Base-by-base conservation (phyloP, 495 filamentous ascomycete genomes). In the Neurospora intermedia region DNA sequence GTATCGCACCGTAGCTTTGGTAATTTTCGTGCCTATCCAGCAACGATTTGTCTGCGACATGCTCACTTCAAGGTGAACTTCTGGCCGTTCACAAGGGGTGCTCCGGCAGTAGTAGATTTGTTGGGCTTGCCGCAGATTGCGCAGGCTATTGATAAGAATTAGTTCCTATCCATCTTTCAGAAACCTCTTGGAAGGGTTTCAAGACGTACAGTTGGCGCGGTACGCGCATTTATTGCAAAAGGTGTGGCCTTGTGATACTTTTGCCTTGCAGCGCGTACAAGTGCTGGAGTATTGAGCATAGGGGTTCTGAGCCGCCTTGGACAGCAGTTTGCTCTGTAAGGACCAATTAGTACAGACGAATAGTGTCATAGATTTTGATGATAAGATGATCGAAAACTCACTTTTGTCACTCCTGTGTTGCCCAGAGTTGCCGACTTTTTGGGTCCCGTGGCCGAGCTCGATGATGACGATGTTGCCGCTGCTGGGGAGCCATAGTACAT, bases 171-270 rank as follows among this genome's bases (percentile, higher is more conserved):
- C 35, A 42, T 27, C 43, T 40, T 9, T 15, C 48, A 38, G 48
- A 20, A 18, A 41, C 45, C 70, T 20, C 27, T 74, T 69, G 31
- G 6, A 43, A 45, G 6, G 13, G 4, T 46, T 3, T 66, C 6
- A 13, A 39, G 16, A 81, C 83, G 74, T 79, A 91, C 89, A 84
- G 79, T 91, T 88, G 73, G 83, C 83, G 75, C 89, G 87, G 81
- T 91, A 92, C 11, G 90, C 90, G 78, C 90, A 92, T 66, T 85
- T 83, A 74, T 91, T 88, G 74, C 90, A 92, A 74, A 79, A 89
- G 70, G 85, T 88, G 76, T 83, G 85, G 43, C 90, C 90, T 75
- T 88, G 84, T 43, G 90, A 85, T 31, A 89, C 85, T 80, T 91
- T 91, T 41, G 87, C 88, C 79, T 90, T 91, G 83, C 90, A 92